Evolutionary conservation across 352 stramenopile genomes (phyloP).

Genomic region (Globisporangium acanthophoron): DNA sequence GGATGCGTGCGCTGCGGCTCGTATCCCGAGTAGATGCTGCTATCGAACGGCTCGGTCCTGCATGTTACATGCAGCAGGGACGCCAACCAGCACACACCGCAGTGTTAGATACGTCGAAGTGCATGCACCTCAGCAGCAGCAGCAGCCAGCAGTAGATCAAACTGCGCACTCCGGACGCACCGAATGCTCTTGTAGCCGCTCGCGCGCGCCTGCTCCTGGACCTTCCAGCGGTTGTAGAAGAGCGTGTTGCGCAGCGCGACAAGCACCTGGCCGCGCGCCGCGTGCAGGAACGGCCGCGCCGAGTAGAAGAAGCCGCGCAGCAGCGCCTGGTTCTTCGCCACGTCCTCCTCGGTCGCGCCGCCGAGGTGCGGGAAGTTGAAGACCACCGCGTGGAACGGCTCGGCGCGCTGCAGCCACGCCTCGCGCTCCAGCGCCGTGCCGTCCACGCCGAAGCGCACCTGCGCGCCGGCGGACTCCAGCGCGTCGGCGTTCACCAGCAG

Average conservation of each 20-base stretch:
- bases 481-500: constrained; percentile 62
- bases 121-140: too few species aligned
- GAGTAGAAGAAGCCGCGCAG: constrained; percentile 76
- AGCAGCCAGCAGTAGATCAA: neutral
- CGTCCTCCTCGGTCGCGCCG: constrained; percentile 74
- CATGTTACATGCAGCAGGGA: neutral
- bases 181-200: constrained; percentile 66
- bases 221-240: constrained; percentile 85
- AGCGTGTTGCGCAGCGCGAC: constrained; percentile 70
- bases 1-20: constrained; percentile 73
- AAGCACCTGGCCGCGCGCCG: constrained; percentile 55
- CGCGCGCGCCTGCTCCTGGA: constrained; percentile 54
- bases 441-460: constrained; percentile 65
- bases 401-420: constrained; percentile 31
- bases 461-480: constrained; percentile 57
- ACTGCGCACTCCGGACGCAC: constrained; percentile 15
- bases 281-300: constrained; percentile 48
- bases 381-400: constrained; percentile 60
- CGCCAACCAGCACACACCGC: neutral
- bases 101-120: neutral
- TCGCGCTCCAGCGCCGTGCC: constrained; percentile 59
- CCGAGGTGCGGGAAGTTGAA: constrained; percentile 89
- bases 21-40: constrained; percentile 67
- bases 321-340: constrained; percentile 78
- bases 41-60: constrained; percentile 62